phyloP scores from a whole-genome alignment of 768 basidiomycete genomes.

The Sarcodon aspratus region DNA sequence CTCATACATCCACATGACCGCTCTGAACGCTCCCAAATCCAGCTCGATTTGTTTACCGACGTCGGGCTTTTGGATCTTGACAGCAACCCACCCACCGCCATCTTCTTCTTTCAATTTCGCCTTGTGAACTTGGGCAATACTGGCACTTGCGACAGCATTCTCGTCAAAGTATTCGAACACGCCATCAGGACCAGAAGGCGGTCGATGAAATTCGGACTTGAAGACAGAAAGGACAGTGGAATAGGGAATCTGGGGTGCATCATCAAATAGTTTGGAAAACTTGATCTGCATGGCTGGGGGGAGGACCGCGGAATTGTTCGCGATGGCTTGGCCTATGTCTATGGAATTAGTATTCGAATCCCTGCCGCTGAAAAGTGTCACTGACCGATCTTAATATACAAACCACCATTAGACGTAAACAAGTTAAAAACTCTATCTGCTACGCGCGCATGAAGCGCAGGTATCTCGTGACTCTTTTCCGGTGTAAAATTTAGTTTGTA shows the following conservation, averaged over 20 bases:
- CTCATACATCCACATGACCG: constrained; percentile 73
- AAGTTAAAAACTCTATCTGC: constrained; percentile 68
- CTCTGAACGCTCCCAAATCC: constrained; percentile 62
- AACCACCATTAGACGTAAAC: constrained; percentile 71
- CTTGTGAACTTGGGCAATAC: constrained; percentile 86
- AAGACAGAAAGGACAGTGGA: constrained; percentile 59
- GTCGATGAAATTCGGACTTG: constrained; percentile 51
- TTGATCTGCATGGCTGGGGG: constrained; percentile 76
- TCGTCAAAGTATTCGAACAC: constrained; percentile 75
- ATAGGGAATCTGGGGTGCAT: constrained; percentile 79
- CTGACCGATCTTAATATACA: constrained; percentile 77
- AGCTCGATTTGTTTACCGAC: constrained; percentile 81
- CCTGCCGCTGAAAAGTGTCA: neutral
- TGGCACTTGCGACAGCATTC: constrained; percentile 73
- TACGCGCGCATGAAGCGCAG: constrained; percentile 75
- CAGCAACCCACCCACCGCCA: constrained; percentile 60
- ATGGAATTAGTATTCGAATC: neutral
- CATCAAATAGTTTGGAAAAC: constrained; percentile 78
- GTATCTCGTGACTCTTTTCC: constrained; percentile 59
- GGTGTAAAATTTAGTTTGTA: constrained; percentile 86
- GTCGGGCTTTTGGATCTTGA: constrained; percentile 88
- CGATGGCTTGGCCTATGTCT: constrained; percentile 59
- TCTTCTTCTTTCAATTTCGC: constrained; percentile 40
- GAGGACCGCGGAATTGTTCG: constrained; percentile 76
- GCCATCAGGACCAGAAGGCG: constrained; percentile 55